Evolutionary conservation across 2,329 filamentous ascomycete genomes (phyloP), one percentile per base, ranked within the genome.

Genomic region (Huntiella savannae): DNA sequence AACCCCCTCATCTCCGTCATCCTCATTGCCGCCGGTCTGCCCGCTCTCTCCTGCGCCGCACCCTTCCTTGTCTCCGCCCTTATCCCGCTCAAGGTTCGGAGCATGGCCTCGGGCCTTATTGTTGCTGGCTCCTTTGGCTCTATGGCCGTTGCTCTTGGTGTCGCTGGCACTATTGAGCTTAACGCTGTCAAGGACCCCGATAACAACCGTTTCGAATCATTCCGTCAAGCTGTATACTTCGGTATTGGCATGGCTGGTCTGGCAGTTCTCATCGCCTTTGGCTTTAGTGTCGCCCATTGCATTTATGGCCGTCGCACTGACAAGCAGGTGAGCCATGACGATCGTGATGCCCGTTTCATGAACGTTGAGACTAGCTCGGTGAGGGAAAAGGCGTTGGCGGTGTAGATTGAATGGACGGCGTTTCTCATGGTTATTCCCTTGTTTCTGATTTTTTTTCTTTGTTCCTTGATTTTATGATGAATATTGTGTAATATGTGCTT

Each of bases 121-220:
- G 73, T 69, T 47, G 79, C 76, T 0, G 63, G 77, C 7, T 71
- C 81, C 49, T 81, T 83, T 56, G 82, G 81, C 54, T 70, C 69
- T 49, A 80, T 82, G 33, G 73, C 72, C 1, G 58, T 82, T 3
- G 75, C 73, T 0, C 62, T 83, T 0, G 79, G 77, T 0, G 68
- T 83, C 39, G 77, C 77, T 0, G 76, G 75, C 0, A 80, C 74
- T 0, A 68, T 80, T 2, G 75, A 81, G 54, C 58, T 60, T 0
- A 59, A 63, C 5, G 56, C 64, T 0, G 54, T 55, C 39, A 22
- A 53, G 15, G 50, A 51, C 7, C 50, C 52, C 1, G 45, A 55
- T 33, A 54, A 35, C 6, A 33, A 63, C 42, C 47, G 55, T 32
- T 50, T 64, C 11, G 53, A 41, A 13, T 62, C 61, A 0, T 63